Evolutionary conservation across 441 rosid species (phyloP).

Genomic region (Raphanus hybrid): DNA sequence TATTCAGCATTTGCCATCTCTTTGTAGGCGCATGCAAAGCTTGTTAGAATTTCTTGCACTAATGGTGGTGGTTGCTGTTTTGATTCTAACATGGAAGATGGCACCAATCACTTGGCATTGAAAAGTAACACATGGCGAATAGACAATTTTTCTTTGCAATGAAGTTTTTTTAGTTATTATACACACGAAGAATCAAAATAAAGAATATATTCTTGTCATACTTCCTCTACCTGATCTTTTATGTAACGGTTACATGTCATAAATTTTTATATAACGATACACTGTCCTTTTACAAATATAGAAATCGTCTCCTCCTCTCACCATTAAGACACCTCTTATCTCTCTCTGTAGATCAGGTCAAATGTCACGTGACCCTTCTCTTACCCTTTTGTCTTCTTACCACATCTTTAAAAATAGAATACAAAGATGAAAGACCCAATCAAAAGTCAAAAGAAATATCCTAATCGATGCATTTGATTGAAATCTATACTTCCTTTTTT

Average conservation of each 20-base stretch:
- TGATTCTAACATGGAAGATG: constrained; percentile 27
- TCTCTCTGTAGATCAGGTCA: constrained; percentile 29
- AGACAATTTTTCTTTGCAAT: constrained; percentile 12
- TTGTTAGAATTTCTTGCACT: constrained; percentile 11
- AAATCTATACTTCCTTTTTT: constrained; percentile 33
- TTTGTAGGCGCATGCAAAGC: constrained; percentile 19
- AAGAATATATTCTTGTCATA: not conserved
- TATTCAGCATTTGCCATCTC: not conserved
- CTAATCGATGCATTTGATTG: constrained; percentile 19
- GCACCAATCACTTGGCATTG: constrained; percentile 48
- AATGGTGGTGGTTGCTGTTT: constrained; percentile 41
- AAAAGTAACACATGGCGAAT: constrained; percentile 7
- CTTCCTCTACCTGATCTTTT: not conserved
- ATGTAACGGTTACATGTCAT: constrained; percentile 21
- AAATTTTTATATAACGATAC: not conserved
- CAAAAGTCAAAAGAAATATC: not conserved
- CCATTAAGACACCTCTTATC: not conserved
- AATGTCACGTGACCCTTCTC: constrained; percentile 38
- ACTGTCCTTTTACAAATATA: constrained; percentile 6
- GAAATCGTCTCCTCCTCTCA: not conserved
- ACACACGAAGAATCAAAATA: not conserved
- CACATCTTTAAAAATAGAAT: constrained; percentile 29
- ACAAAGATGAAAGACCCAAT: constrained; percentile 15
- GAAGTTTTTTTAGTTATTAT: not conserved
- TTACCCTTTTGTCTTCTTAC: constrained; percentile 8